These are phyloP conservation scores for Cajanus cajan DNA, from an alignment of 306 rosid genomes.

Conservation along the genomic window DNA sequence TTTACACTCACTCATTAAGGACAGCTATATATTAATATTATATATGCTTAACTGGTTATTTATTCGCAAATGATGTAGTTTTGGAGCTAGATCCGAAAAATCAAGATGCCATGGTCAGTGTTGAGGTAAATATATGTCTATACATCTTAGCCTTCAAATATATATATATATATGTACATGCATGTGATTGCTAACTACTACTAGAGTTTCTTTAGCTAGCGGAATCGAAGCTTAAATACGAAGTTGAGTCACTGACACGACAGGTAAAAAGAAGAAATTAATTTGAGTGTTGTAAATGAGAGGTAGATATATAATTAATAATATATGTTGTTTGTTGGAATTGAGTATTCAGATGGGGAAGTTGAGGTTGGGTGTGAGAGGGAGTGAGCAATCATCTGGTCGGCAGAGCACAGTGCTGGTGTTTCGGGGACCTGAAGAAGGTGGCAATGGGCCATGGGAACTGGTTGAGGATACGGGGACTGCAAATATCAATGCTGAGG, in stretches of 20 bases:
- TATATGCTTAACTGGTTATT: background rate
- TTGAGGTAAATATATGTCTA: background rate
- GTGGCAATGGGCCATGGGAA: background rate
- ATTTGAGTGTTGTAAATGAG: background rate
- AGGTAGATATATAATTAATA: no score
- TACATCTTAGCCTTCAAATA: background rate
- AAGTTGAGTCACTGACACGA: background rate
- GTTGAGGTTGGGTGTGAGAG: background rate
- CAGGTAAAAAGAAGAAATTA: background rate
- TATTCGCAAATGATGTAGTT: background rate
- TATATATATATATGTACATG: background rate
- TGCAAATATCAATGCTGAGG: background rate
- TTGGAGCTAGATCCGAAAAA: background rate
- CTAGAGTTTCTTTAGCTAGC: background rate
- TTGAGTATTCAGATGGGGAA: no score
- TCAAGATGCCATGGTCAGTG: background rate
- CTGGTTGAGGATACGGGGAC: background rate
- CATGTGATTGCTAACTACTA: background rate
- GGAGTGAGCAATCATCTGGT: background rate
- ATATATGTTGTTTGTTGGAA: no score
- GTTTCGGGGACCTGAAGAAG: background rate
- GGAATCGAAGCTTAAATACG: background rate
- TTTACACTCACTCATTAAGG: background rate
- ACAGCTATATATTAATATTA: background rate
- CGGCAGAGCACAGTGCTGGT: background rate